These are phyloP conservation scores for Fusarium zealandicum DNA, from an alignment of 2,329 filamentous ascomycete species.

Conservation along the genomic window DNA sequence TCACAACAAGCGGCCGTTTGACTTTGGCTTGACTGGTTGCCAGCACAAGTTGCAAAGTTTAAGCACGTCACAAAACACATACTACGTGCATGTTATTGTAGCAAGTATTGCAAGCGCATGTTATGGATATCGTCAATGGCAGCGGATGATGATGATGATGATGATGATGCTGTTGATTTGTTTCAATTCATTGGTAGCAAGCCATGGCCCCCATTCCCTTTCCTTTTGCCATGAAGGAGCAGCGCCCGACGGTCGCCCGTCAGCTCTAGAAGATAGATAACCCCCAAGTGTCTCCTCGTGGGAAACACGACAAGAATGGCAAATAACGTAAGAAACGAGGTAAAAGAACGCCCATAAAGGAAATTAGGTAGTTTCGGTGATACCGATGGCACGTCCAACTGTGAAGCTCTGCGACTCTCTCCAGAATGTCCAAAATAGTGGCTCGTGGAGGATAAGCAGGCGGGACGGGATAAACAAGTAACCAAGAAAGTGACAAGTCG, in stretches of 20 bases:
- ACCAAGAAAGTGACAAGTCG: constrained; percentile 30
- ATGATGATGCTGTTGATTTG: constrained; percentile 4
- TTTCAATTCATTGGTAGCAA: constrained; percentile 27
- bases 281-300: constrained; percentile 5
- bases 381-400: constrained; percentile 33
- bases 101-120: not conserved
- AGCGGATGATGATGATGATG: not conserved
- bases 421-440: constrained; percentile 2
- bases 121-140: not conserved
- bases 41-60: not conserved
- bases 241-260: constrained; percentile 25
- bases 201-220: constrained; percentile 14
- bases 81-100: too few relatives aligned
- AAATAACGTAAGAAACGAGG: constrained; percentile 6
- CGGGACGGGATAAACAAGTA: constrained; percentile 19
- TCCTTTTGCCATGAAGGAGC: constrained; percentile 35
- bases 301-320: constrained; percentile 17
- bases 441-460: constrained; percentile 7
- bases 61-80: constrained; percentile 20
- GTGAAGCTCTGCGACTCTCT: constrained; percentile 17
- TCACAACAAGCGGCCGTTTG: too few relatives aligned
- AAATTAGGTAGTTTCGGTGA: constrained; percentile 35
- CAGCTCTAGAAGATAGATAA: constrained; percentile 36
- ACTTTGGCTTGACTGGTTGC: not conserved
- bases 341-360: constrained; percentile 29